Evolutionary conservation across 108 stramenopile species (phyloP), one percentile per base, ranked within the genome.

Genomic region (Fragilariopsis cylindrus): DNA sequence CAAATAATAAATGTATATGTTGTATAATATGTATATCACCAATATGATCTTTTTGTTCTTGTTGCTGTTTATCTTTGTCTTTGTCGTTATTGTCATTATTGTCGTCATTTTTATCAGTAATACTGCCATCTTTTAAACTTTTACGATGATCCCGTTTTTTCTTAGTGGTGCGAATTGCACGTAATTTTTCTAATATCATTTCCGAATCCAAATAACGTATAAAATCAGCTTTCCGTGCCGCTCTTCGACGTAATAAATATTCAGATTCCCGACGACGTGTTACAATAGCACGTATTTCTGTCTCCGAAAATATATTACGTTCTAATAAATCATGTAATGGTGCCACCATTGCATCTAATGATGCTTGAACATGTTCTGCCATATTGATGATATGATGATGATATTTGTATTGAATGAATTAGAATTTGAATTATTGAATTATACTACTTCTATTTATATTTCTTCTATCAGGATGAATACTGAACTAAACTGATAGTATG

Each of bases 361-460:
- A 80, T 19, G 80, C 88, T 71, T 95, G 91, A 1, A 95, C 94
- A 78, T 93, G 89, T 81, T 95, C 94, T 40, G 93, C 93, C 93
- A 94, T 94, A 41, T 60, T 30, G 30, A 30, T 30, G 30, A 1
- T 30, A 30, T 30, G 30, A 30, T n/a, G n/a, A n/a, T n/a, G n/a
- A n/a, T n/a, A n/a, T 30, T 30, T 30, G 30, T 30, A 30, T 30
- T 2, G 30, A 30, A 30, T 30, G 2, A 30, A 30, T 2, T 30
- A 2, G 30, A 30, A 30, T 30, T 30, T 30, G 30, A 30, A 30
- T 30, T n/a, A n/a, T n/a, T n/a, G n/a, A n/a, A n/a, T n/a, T n/a
- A n/a, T n/a, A n/a, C n/a, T n/a, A n/a, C n/a, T n/a, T n/a, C n/a
- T n/a, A n/a, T n/a, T n/a, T n/a, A n/a, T n/a, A n/a, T n/a, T n/a